A percentile compares a stretch with the other conserved stretches of the same genome.
phyloP scores from a whole-genome alignment of 2,329 filamentous ascomycete genomes.

The Teratosphaeria zuluensis region DNA sequence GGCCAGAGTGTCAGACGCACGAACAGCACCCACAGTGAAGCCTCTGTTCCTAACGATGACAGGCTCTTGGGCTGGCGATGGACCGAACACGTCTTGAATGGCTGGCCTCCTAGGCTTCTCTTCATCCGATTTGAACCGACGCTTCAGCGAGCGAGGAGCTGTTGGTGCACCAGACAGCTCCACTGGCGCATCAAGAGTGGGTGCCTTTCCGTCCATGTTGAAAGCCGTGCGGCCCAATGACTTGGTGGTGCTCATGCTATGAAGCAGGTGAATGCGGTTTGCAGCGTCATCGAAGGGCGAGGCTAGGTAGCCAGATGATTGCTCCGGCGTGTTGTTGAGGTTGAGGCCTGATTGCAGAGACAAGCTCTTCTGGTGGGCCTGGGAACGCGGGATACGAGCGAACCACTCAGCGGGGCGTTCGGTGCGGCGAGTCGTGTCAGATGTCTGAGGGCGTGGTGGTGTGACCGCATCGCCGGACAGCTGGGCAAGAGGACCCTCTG shows the following conservation, averaged over 20 bases:
- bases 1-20: conserved; percentile 41
- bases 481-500: conserved; percentile 38
- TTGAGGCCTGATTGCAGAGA: conserved; percentile 40
- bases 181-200: conserved; percentile 43
- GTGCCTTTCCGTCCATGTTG: conserved; percentile 13
- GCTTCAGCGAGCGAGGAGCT: conserved; percentile 45
- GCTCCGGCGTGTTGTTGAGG: conserved; percentile 20
- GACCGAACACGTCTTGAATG: conserved; percentile 37
- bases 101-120: conserved; percentile 36
- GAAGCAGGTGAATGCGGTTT: conserved; percentile 18
- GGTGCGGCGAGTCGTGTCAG: conserved; percentile 22
- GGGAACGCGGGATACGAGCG: conserved; percentile 33
- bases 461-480: conserved; percentile 30
- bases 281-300: conserved; percentile 33
- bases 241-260: conserved; percentile 26
- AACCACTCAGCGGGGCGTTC: conserved; percentile 31
- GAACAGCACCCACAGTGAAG: conserved; percentile 50
- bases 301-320: conserved; percentile 23
- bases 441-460: conserved; percentile 8
- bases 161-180: conserved; percentile 44
- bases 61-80: conserved; percentile 39
- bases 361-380: conserved; percentile 40
- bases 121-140: conserved; percentile 47
- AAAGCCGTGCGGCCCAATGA: conserved; percentile 23
- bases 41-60: conserved; percentile 51